A percentile compares a stretch with the other conserved stretches of the same genome.
Evolutionary conservation across 108 stramenopile species (phyloP).

Genomic region (Pseudonitzschia multiseries): DNA sequence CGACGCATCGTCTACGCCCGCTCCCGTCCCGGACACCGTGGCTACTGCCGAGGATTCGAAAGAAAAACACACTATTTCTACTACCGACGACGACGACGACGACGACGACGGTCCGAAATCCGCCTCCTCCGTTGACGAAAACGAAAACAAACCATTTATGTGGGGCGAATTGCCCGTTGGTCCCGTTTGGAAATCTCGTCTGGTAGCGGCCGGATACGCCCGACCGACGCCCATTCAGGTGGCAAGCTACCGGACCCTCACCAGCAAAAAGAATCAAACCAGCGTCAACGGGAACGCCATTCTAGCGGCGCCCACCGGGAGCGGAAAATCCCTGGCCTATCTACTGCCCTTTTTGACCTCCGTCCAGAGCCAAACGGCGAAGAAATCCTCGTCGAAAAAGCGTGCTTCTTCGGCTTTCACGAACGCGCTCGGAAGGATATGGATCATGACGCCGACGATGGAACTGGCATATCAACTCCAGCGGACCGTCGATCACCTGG

Average conservation of each 20-base stretch:
- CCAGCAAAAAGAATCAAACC: constrained; percentile 29
- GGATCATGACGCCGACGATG: constrained; percentile 72
- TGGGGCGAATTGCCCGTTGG: constrained; percentile 61
- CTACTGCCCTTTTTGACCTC: constrained; percentile 57
- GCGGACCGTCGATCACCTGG: constrained; percentile 44
- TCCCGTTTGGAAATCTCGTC: constrained; percentile 47
- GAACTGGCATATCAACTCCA: constrained; percentile 70
- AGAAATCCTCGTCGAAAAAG: not conserved
- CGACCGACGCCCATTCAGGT: constrained; percentile 66
- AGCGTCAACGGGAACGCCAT: constrained; percentile 42
- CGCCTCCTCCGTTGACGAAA: no score
- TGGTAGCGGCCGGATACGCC: constrained; percentile 27
- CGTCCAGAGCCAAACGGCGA: not conserved
- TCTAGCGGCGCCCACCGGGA: constrained; percentile 73
- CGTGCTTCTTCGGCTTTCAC: not conserved
- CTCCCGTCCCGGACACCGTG: no score
- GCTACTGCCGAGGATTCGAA: no score
- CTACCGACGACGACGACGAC: constrained; percentile 17
- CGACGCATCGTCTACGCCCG: no score
- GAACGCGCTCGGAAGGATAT: constrained; percentile 27
- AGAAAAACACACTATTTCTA: not conserved
- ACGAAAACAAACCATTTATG: constrained; percentile 26
- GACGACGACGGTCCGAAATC: no score
- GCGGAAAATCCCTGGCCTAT: constrained; percentile 75
- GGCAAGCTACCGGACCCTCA: constrained; percentile 45